Percentiles rank a stretch among this genome's conserved stretches.
Conservation (phyloP, 2,329 filamentous ascomycete species). For the Aspergillus tamarii region DNA sequence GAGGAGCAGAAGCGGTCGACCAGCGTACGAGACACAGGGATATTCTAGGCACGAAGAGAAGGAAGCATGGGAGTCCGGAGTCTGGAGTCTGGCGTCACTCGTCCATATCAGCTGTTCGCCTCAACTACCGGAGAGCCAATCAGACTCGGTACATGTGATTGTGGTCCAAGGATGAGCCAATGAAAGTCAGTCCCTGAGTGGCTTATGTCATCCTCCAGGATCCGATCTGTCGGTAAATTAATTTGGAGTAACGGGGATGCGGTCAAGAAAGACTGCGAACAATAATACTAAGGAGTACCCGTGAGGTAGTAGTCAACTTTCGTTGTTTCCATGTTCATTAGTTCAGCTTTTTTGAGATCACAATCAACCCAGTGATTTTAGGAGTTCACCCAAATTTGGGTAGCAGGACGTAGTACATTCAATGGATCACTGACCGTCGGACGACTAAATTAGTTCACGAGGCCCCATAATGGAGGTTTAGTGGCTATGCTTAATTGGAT, state of each 20-base stretch:
- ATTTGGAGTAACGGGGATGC: neutral
- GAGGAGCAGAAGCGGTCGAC: constrained; percentile 16
- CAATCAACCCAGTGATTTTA: neutral
- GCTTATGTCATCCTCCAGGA: constrained; percentile 19
- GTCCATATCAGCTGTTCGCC: constrained; percentile 28
- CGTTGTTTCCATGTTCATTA: no score
- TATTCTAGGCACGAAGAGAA: constrained; percentile 16
- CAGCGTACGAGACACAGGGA: constrained; percentile 16
- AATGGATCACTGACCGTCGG: neutral
- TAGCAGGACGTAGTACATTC: neutral
- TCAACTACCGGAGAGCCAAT: constrained; percentile 20
- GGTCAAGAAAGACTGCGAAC: neutral
- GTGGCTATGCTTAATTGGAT: constrained; percentile 15
- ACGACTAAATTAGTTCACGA: constrained; percentile 21
- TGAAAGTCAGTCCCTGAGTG: neutral
- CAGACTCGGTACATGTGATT: constrained; percentile 23
- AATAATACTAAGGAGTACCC: neutral
- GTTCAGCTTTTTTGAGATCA: no score
- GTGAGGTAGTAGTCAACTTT: neutral
- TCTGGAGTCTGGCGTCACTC: constrained; percentile 28
- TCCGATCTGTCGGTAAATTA: constrained; percentile 5
- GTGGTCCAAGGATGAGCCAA: constrained; percentile 8
- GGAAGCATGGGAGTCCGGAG: constrained; percentile 5
- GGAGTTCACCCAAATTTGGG: neutral
- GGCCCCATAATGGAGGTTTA: constrained; percentile 14